Evolutionary conservation across 441 rosid species (phyloP), one percentile per base, ranked within the genome.

Genomic region (Raphanus hybrid): DNA sequence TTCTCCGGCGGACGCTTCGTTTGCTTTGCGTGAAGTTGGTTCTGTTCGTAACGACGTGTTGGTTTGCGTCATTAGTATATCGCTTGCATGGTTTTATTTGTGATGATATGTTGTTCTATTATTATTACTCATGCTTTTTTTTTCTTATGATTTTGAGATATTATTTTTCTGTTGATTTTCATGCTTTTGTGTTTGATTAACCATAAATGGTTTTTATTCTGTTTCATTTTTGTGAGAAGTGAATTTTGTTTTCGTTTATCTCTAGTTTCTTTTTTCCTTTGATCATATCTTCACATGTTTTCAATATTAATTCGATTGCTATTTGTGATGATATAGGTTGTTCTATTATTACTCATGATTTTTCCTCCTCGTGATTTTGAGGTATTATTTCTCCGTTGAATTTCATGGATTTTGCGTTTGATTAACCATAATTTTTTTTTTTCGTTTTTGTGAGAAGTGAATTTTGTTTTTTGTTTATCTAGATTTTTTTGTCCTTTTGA

Each of bases 1-100:
- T 18, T 58, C 90, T 64, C 86, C 83, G 2, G 86, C 57, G 43
- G 91, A 86, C 65, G 72, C 79, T 32, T 88, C 96, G 14, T 81
- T 73, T 34, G 88, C 84, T 6, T 67, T 52, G 35, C 80, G 73
- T 12, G 35, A 73, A 54, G 73, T 77, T 50, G 72, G 71, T 34
- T 64, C 67, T 32, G 68, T 61, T 67, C 70, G 48, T 37, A 54
- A 66, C 63, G 59, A 70, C 60, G 63, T 75, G 74, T 67, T 78
- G 62, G 39, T 82, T 29, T 87, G 81, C 43, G 32, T 84, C 64
- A 32, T 74, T 54, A 82, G 83, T 43, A 65, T 68, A 2, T 72
- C 41, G 39, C 37, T 82, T 7, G 80, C 75, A 14, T 69, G 79
- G 57, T 70, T 84, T 64, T 79, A 37, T 11, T 84, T 86, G 84